Percentiles rank a stretch among this genome's conserved stretches.
Evolutionary conservation across 202 grass and related monocot species (phyloP).

Genomic region (Carex sylvatica): DNA sequence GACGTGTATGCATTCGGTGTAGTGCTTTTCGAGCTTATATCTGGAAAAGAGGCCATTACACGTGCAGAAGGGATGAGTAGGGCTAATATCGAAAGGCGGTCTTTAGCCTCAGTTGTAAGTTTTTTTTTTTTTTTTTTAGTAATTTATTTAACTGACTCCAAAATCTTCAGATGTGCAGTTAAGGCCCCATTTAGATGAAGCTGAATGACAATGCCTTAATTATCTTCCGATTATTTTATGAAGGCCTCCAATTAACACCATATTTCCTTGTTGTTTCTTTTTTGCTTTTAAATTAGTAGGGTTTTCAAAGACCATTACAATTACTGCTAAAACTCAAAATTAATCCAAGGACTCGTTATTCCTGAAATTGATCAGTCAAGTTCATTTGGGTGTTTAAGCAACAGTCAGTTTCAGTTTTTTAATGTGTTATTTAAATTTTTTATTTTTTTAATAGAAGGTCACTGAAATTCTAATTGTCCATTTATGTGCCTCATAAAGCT

Average conservation of each 20-base stretch:
- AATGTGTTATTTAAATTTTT: not conserved
- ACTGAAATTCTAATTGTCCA: not conserved
- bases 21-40: constrained; percentile 97
- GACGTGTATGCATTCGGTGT: constrained; percentile 99
- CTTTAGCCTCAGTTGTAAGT: constrained; percentile 91
- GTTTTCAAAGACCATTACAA: not conserved
- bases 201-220: not conserved
- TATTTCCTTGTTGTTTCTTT: not conserved
- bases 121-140: constrained; percentile 24
- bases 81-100: constrained; percentile 78
- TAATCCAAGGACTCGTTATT: not conserved
- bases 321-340: not conserved
- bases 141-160: not conserved
- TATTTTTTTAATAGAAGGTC: not conserved
- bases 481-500: not conserved
- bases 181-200: not conserved
- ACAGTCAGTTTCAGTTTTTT: not conserved
- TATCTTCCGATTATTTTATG: not conserved
- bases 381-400: not conserved
- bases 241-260: not conserved
- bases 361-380: not conserved
- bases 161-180: not conserved
- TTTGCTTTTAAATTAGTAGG: not conserved
- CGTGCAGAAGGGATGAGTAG: constrained; percentile 45
- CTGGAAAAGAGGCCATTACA: constrained; percentile 91